Percentiles rank a stretch among this genome's conserved stretches.
Conservation (phyloP, 1,284 basidiomycete species). For the Sporisorium graminicola region DNA sequence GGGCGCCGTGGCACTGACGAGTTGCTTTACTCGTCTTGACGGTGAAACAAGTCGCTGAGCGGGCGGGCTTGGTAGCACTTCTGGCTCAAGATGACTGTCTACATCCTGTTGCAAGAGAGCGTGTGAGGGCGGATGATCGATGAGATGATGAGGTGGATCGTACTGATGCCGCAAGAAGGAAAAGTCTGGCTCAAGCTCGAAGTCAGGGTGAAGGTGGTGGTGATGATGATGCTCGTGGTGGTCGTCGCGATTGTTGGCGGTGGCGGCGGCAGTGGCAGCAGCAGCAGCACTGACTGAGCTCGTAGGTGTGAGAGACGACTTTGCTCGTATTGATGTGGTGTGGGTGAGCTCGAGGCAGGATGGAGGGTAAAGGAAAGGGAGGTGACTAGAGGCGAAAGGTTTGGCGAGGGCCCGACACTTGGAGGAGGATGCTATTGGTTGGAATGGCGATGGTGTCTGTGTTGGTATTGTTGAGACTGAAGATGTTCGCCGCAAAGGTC, state of each 20-base stretch:
- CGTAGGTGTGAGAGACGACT: constrained; percentile 38
- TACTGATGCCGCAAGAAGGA: constrained; percentile 32
- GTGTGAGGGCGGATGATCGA: constrained; percentile 17
- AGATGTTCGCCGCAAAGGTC: background rate
- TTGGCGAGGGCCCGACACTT: background rate
- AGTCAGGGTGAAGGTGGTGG: constrained; percentile 7
- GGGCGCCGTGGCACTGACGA: constrained; percentile 1
- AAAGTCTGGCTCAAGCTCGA: constrained; percentile 19
- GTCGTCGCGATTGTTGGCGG: constrained; percentile 9
- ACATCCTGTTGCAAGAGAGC: constrained; percentile 22
- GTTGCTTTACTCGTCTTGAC: background rate
- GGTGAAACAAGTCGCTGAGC: background rate
- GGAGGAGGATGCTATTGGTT: background rate
- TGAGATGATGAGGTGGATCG: constrained; percentile 20
- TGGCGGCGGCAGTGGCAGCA: constrained; percentile 6
- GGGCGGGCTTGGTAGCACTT: background rate
- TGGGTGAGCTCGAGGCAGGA: constrained; percentile 25
- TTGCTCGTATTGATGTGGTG: constrained; percentile 5
- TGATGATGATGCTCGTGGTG: constrained; percentile 10
- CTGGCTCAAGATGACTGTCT: constrained; percentile 19
- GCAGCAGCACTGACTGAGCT: constrained; percentile 18
- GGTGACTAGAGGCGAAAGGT: background rate
- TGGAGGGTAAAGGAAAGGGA: constrained; percentile 43
- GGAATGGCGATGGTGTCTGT: background rate
- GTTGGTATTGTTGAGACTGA: constrained; percentile 5